These are phyloP conservation scores for Phytophthora hybrid DNA, from an alignment of 352 stramenopile species.

Conservation along the genomic window DNA sequence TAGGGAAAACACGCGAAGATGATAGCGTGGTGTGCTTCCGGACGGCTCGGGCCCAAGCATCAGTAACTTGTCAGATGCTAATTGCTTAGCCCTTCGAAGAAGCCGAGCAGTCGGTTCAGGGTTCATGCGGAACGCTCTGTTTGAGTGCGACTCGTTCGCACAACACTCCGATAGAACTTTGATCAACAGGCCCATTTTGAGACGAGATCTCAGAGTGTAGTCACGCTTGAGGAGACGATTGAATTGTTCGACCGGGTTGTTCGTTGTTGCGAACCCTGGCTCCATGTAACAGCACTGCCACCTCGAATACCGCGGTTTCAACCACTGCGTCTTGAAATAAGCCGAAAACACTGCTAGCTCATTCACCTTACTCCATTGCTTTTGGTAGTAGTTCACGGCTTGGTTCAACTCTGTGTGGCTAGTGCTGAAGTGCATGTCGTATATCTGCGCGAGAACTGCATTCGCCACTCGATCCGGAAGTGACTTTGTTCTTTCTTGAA, in stretches of 20 bases:
- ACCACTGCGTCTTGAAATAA: conserved; percentile 24
- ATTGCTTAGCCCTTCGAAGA: not conserved
- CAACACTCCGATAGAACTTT: conserved; percentile 9
- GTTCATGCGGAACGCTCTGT: not conserved
- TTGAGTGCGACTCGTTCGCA: not conserved
- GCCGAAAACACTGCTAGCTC: conserved; percentile 1
- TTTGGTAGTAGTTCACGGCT: not conserved
- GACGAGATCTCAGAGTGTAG: conserved; percentile 18
- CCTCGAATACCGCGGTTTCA: conserved; percentile 11
- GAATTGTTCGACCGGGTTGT: conserved; percentile 5
- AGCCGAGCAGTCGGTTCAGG: not conserved
- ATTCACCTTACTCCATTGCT: not conserved
- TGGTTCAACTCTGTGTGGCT: not conserved
- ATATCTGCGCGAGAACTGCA: conserved; percentile 12
- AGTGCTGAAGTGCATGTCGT: conserved; percentile 34
- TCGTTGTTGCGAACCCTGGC: conserved; percentile 21
- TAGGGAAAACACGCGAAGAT: not conserved
- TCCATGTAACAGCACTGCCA: conserved; percentile 30
- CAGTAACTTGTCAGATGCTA: not conserved
- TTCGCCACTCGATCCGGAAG: conserved; percentile 10
- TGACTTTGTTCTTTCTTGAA: conserved; percentile 11
- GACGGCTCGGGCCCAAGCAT: not conserved
- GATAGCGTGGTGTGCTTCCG: not conserved
- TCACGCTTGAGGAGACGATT: conserved; percentile 29
- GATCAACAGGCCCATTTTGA: conserved; percentile 17